Percentiles rank a stretch among this genome's conserved stretches.
These are phyloP conservation scores for Flammula alnicola DNA, from an alignment of 1,284 basidiomycete genomes.

Conservation along the genomic window DNA sequence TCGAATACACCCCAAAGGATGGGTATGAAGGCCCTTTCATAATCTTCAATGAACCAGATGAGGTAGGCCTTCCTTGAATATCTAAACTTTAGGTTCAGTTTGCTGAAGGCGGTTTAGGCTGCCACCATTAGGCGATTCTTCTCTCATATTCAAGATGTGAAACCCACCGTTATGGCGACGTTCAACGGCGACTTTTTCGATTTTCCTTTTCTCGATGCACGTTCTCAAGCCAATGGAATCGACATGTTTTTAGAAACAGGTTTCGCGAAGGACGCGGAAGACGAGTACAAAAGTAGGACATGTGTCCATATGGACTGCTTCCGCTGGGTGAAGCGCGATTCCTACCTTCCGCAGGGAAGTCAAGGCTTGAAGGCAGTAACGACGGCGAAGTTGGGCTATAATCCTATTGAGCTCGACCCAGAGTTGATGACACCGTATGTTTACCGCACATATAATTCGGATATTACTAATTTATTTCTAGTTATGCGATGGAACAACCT, in stretches of 20 bases:
- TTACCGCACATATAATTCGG: neutral
- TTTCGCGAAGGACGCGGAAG: constrained; percentile 90
- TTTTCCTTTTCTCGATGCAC: constrained; percentile 95
- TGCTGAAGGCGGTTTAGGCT: constrained; percentile 46
- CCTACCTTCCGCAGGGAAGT: constrained; percentile 98
- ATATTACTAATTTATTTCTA: constrained; percentile 33
- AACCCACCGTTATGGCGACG: constrained; percentile 96
- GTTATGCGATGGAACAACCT: constrained; percentile 96
- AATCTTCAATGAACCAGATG: constrained; percentile 94
- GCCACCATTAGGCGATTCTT: constrained; percentile 89
- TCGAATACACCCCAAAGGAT: constrained; percentile 98
- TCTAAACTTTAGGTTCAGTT: constrained; percentile 1
- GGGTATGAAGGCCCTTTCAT: constrained; percentile 98
- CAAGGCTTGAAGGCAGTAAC: constrained; percentile 99
- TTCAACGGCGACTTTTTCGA: constrained; percentile 99
- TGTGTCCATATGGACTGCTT: constrained; percentile 99
- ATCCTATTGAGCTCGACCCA: constrained; percentile 97
- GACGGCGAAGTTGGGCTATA: constrained; percentile 95
- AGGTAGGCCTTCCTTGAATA: constrained; percentile 54
- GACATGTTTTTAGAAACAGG: constrained; percentile 97
- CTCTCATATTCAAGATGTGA: constrained; percentile 89
- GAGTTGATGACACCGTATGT: constrained; percentile 98
- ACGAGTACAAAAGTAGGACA: constrained; percentile 94
- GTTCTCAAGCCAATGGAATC: constrained; percentile 88
- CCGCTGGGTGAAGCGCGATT: constrained; percentile 99